Evolutionary conservation across 176 grass and related monocot genomes (phyloP).

Genomic region (Pharus latifolius): DNA sequence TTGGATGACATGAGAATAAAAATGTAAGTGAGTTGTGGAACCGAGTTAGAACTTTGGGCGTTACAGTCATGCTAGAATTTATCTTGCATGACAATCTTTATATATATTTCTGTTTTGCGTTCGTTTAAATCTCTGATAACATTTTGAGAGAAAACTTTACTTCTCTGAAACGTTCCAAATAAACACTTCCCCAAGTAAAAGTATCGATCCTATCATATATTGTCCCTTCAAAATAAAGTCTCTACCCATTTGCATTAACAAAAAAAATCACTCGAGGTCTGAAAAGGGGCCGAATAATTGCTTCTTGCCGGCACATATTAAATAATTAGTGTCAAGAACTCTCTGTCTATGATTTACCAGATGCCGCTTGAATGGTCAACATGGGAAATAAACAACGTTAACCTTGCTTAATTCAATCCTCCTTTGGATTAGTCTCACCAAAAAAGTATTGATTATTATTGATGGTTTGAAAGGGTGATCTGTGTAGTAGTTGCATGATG

Average conservation of each 20-base stretch:
- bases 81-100: too few species aligned
- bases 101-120: too few species aligned
- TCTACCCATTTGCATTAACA: neutral
- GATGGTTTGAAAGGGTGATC: slow-evolving; percentile 13
- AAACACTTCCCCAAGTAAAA: neutral
- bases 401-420: neutral
- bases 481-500: slow-evolving; percentile 7
- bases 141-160: neutral
- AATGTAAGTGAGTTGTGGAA: too few species aligned
- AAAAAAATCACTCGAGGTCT: neutral
- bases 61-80: too few species aligned
- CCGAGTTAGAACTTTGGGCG: too few species aligned
- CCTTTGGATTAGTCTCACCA: slow-evolving; percentile 1
- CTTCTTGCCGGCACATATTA: neutral
- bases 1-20: too few species aligned
- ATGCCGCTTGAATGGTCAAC: slow-evolving; percentile 1
- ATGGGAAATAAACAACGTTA: neutral
- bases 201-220: neutral
- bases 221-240: neutral
- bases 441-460: neutral
- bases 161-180: neutral
- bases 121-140: too few species aligned
- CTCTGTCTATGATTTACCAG: neutral
- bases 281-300: neutral
- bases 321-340: neutral